Conservation (phyloP, 2,329 filamentous ascomycete genomes). For the Amauroascus niger region DNA sequence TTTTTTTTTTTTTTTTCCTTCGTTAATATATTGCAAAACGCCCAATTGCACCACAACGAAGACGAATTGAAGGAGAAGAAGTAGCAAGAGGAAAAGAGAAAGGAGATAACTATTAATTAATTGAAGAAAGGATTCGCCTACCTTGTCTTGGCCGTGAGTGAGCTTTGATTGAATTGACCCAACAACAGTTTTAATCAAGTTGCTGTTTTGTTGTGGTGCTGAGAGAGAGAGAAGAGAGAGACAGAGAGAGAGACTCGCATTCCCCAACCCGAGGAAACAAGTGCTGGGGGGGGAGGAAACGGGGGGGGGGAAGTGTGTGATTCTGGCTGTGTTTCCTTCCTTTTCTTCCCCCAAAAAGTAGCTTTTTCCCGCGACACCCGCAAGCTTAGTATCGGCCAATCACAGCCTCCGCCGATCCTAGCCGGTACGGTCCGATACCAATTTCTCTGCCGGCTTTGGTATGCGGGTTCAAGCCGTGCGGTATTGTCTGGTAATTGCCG, state of each 20-base stretch:
- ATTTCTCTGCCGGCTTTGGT: not conserved
- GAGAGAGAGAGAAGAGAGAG: too few species aligned
- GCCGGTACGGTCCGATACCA: conserved; percentile 5
- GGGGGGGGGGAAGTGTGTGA: too few species aligned
- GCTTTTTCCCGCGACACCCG: not conserved
- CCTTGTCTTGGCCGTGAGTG: too few species aligned
- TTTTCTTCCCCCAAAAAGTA: not conserved
- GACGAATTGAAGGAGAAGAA: conserved; percentile 31
- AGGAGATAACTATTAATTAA: not conserved
- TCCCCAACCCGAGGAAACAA: not conserved
- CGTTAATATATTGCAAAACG: too few species aligned
- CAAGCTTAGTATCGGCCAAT: not conserved
- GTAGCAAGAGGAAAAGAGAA: conserved; percentile 12
- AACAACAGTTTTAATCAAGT: too few species aligned
- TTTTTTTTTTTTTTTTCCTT: too few species aligned
- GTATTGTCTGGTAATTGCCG: conserved; percentile 1
- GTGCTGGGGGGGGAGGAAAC: too few species aligned
- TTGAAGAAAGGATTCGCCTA: not conserved
- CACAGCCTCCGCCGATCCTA: conserved; percentile 3
- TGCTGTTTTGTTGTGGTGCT: not conserved
- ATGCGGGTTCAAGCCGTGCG: not conserved
- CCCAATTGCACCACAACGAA: conserved; percentile 27
- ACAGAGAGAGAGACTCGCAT: not conserved
- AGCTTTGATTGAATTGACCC: too few species aligned
- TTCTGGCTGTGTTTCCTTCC: too few species aligned